Percentiles rank a stretch among this genome's conserved stretches.
Conservation (phyloP, 2,329 filamentous ascomycete genomes). For the Cladophialophora exuberans region DNA sequence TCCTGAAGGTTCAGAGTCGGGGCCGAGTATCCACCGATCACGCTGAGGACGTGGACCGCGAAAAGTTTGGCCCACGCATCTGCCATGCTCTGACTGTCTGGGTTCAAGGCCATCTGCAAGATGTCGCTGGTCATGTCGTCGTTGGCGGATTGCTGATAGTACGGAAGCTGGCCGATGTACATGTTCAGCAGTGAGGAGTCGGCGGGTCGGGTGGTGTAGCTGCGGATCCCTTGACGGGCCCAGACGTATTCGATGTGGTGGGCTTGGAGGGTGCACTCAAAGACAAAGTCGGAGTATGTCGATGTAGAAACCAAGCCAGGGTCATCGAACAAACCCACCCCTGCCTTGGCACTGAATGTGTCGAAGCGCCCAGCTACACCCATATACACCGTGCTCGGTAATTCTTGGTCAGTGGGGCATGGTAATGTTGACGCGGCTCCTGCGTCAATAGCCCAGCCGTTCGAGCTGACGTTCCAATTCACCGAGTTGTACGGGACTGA, state of each 20-base stretch:
- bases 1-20: neutral
- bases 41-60: neutral
- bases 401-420: neutral
- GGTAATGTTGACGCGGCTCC: neutral
- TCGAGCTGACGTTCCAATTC: neutral
- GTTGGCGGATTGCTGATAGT: constrained; percentile 13
- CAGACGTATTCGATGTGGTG: neutral
- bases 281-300: neutral
- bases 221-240: neutral
- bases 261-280: neutral
- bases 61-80: neutral
- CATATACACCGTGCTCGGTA: neutral
- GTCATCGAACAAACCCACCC: neutral
- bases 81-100: neutral
- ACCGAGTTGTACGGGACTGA: constrained; percentile 5
- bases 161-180: constrained; percentile 17
- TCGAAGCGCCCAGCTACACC: constrained; percentile 1
- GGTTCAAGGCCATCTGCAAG: constrained; percentile 1
- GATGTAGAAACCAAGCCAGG: neutral
- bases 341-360: neutral
- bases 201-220: neutral
- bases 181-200: neutral
- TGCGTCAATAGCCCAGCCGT: neutral
- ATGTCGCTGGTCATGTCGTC: constrained; percentile 4
- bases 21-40: neutral